Evolutionary conservation across 148 eudicot species (phyloP).

Genomic region (Silene latifolia): DNA sequence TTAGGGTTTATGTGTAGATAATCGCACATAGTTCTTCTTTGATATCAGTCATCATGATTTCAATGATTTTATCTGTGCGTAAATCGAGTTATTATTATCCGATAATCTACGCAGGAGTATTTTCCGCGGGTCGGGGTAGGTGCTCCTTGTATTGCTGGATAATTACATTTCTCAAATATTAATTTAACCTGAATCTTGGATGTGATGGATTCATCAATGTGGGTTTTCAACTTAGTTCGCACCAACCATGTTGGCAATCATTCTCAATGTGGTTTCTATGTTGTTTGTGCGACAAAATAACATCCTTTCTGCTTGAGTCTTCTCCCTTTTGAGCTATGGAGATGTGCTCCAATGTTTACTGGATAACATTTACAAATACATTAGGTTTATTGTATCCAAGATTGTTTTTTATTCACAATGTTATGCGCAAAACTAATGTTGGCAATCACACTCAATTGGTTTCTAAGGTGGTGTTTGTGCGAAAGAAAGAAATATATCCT

Average conservation of each 20-base stretch:
- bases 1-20: too few relatives aligned
- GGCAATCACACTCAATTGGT: too few relatives aligned
- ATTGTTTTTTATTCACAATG: too few relatives aligned
- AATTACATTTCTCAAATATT: too few relatives aligned
- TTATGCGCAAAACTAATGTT: too few relatives aligned
- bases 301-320: conserved; percentile 19
- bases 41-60: conserved; percentile 27
- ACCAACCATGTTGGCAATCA: conserved; percentile 21
- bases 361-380: conserved; percentile 11
- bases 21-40: conserved; percentile 45
- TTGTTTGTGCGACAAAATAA: conserved; percentile 3
- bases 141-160: conserved; percentile 17
- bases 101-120: background rate
- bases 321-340: conserved; percentile 1
- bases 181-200: background rate
- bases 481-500: conserved; percentile 8
- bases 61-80: conserved; percentile 47
- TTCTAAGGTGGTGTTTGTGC: background rate
- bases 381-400: too few relatives aligned
- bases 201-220: background rate
- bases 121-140: background rate
- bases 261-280: conserved; percentile 21
- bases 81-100: conserved; percentile 22
- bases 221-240: background rate
- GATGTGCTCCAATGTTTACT: conserved; percentile 1